A percentile compares a stretch with the other conserved stretches of the same genome.
Evolutionary conservation across 1,284 basidiomycete species (phyloP).

Genomic region (Ganoderma lucidum): DNA sequence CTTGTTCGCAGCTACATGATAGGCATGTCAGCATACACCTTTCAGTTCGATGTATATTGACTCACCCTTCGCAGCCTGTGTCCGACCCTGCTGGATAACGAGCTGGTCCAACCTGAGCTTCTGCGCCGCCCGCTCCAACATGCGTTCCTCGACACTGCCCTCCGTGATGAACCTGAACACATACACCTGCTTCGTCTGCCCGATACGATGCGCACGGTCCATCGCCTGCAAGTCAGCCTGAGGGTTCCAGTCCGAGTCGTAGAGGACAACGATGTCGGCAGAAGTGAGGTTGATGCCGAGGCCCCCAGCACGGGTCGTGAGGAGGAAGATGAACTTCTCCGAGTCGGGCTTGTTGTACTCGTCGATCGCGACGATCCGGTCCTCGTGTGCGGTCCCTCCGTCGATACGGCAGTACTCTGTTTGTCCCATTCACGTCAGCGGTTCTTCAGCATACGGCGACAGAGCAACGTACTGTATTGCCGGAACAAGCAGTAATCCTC

Average conservation of each 20-base stretch:
- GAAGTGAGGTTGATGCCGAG: slow-evolving; percentile 97
- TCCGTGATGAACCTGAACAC: slow-evolving; percentile 99
- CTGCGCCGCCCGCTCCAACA: slow-evolving; percentile 96
- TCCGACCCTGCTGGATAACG: slow-evolving; percentile 96
- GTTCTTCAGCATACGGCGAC: background rate
- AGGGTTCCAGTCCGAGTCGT: slow-evolving; percentile 99
- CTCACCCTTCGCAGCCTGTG: slow-evolving; percentile 72
- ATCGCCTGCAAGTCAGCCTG: slow-evolving; percentile 99
- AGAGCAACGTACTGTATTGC: slow-evolving; percentile 71
- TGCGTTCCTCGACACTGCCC: slow-evolving; percentile 96
- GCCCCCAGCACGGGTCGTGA: slow-evolving; percentile 98
- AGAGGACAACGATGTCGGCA: slow-evolving; percentile 97
- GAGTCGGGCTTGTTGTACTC: slow-evolving; percentile 96
- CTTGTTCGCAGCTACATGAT: slow-evolving; percentile 83
- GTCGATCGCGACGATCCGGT: slow-evolving; percentile 95
- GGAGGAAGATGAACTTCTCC: slow-evolving; percentile 97
- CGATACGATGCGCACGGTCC: slow-evolving; percentile 99
- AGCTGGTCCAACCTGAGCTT: slow-evolving; percentile 96
- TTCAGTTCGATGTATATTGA: background rate
- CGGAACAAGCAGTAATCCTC: slow-evolving; percentile 99
- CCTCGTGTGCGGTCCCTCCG: slow-evolving; percentile 94
- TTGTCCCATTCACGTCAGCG: background rate
- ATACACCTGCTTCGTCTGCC: slow-evolving; percentile 98
- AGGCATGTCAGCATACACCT: background rate
- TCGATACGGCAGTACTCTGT: slow-evolving; percentile 97